These are phyloP conservation scores for Nakataea oryzae DNA, from an alignment of 2,329 filamentous ascomycete species.

Conservation along the genomic window DNA sequence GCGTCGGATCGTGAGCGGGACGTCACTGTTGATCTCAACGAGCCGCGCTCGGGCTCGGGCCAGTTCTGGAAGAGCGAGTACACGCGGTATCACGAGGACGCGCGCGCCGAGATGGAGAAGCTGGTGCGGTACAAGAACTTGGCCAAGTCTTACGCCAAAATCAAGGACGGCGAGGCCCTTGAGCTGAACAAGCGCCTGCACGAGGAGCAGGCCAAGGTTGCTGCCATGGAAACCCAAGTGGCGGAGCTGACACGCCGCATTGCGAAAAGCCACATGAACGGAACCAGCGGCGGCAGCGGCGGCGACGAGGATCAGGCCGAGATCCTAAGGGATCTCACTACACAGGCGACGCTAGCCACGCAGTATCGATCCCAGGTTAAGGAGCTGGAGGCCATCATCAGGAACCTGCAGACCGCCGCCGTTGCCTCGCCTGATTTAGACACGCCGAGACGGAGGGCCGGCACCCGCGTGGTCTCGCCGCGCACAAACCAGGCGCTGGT, in stretches of 20 bases:
- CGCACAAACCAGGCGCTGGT: constrained; percentile 38
- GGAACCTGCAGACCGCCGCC: constrained; percentile 24
- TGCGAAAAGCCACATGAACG: constrained; percentile 22
- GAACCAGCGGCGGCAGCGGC: constrained; percentile 9
- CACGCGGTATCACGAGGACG: constrained; percentile 61
- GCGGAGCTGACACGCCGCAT: constrained; percentile 50
- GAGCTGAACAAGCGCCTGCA: constrained; percentile 55
- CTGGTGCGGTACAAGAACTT: constrained; percentile 71
- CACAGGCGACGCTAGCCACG: constrained; percentile 45
- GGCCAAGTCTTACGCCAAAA: constrained; percentile 67
- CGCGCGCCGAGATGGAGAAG: constrained; percentile 64
- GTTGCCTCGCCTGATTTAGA: neutral
- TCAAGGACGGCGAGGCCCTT: constrained; percentile 63
- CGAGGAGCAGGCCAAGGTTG: constrained; percentile 56
- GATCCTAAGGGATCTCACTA: constrained; percentile 41
- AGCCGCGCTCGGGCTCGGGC: constrained; percentile 65
- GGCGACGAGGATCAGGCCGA: constrained; percentile 29
- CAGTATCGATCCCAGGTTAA: constrained; percentile 50
- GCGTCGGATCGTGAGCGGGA: constrained; percentile 33
- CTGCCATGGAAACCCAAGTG: constrained; percentile 52
- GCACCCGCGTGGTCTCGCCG: constrained; percentile 28
- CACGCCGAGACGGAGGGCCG: neutral
- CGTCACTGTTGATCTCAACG: constrained; percentile 59
- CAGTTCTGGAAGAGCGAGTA: constrained; percentile 75
- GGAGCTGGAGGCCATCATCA: constrained; percentile 42